Evolutionary conservation across 2,329 filamentous ascomycete species (phyloP).

Genomic region (Beauveria sp.): DNA sequence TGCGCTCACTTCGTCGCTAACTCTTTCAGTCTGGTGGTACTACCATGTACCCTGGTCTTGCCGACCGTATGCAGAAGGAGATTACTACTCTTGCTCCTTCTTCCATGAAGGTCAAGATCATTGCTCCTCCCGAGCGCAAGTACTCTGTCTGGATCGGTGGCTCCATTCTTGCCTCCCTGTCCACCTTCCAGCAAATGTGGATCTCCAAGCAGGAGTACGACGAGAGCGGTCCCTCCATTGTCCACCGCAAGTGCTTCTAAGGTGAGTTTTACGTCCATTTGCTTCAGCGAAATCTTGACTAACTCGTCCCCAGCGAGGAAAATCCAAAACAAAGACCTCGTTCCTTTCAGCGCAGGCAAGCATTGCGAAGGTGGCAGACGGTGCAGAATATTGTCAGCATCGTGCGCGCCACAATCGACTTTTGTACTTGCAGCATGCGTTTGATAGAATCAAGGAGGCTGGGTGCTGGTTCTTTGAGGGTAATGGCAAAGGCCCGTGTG

Average conservation of each 20-base stretch:
- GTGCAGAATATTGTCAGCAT: slow-evolving; percentile 36
- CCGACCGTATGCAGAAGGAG: slow-evolving; percentile 99
- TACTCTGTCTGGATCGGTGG: slow-evolving; percentile 99
- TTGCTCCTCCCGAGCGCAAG: slow-evolving; percentile 99
- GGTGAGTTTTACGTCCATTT: slow-evolving; percentile 35
- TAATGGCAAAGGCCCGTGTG: slow-evolving; percentile 41
- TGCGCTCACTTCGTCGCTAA: slow-evolving; percentile 22
- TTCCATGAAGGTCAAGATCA: slow-evolving; percentile 99
- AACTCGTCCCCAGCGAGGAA: slow-evolving; percentile 18
- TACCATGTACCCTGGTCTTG: slow-evolving; percentile 99
- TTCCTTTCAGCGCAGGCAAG: slow-evolving; percentile 30
- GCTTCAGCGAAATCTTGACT: not conserved
- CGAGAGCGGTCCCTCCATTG: slow-evolving; percentile 98
- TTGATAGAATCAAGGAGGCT: slow-evolving; percentile 46
- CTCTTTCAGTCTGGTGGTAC: slow-evolving; percentile 87
- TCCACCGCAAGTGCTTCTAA: slow-evolving; percentile 99
- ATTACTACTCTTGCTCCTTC: slow-evolving; percentile 98
- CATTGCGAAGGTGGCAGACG: slow-evolving; percentile 37
- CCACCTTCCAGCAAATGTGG: slow-evolving; percentile 99
- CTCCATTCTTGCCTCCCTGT: slow-evolving; percentile 98
- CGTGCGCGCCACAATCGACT: slow-evolving; percentile 42
- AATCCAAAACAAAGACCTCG: slow-evolving; percentile 26
- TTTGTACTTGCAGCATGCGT: slow-evolving; percentile 52
- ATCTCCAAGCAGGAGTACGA: slow-evolving; percentile 99
- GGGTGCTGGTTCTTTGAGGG: slow-evolving; percentile 40